Percentiles rank a stretch among this genome's conserved stretches.
phyloP scores from a whole-genome alignment of 23 red algal genomes.

The Gracilaria domingensis region DNA sequence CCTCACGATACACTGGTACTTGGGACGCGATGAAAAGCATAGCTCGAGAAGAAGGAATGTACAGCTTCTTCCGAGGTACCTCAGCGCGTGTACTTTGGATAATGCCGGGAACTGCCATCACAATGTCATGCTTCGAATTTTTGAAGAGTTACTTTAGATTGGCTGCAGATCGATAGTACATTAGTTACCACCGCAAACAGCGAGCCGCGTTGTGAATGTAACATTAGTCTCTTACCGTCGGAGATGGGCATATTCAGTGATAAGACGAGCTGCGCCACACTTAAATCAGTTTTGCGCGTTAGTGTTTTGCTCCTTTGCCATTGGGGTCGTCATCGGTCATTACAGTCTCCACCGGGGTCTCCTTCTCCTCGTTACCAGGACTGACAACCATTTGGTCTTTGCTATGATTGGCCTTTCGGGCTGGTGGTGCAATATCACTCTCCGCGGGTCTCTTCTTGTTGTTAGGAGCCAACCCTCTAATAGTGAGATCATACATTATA shows the following conservation, averaged over 20 bases:
- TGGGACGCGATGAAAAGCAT: conserved; percentile 71
- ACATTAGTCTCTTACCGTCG: not conserved
- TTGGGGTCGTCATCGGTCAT: not conserved
- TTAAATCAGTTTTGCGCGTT: not conserved
- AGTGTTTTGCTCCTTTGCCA: not conserved
- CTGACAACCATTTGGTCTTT: conserved; percentile 27
- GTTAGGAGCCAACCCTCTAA: conserved; percentile 60
- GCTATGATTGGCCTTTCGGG: not conserved
- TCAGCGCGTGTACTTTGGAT: conserved; percentile 95
- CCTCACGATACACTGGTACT: conserved; percentile 33
- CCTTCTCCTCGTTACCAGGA: conserved; percentile 7
- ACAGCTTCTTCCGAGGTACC: conserved; percentile 82
- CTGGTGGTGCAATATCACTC: conserved; percentile 24
- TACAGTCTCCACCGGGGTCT: not conserved
- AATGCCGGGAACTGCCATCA: conserved; percentile 93
- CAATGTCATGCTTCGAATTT: conserved; percentile 94
- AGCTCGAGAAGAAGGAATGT: conserved; percentile 67
- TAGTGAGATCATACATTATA: conserved; percentile 83
- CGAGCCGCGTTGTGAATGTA: not conserved
- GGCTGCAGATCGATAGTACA: not conserved
- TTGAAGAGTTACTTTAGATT: conserved; percentile 67
- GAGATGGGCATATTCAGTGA: not conserved
- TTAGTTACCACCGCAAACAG: not conserved
- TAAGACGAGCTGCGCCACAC: not conserved
- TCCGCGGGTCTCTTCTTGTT: conserved; percentile 29